Base-by-base conservation (phyloP, 345 rosid species). In the Salix brachista region DNA sequence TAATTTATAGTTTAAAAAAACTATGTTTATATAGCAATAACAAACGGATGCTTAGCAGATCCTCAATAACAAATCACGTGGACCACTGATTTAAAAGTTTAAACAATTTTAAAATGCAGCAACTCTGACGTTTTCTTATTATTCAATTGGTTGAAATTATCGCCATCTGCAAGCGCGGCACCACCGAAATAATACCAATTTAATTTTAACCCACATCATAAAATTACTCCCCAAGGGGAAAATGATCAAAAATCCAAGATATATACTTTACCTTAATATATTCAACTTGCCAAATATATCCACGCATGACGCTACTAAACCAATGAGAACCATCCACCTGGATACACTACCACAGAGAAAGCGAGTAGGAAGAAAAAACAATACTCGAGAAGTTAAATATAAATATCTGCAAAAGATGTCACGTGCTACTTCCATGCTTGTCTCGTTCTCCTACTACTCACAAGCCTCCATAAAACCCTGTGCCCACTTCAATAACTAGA, bases 391-490 rank as follows among this genome's bases (percentile, higher is more conserved):
- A 9, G 26, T 1, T 25, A 34, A 34, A 37, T 3, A 19, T 4
- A 46, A 41, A 78, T 17, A 46, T n/a, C 14, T 14, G 25, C 48
- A n/a, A 65, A 14, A 6, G 5, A 8, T 30, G 74, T 61, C 81
- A 73, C 81, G 77, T 73, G 81, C 39, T 21, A 67, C 44, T 60
- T 23, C 75, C 78, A 74, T 62, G 75, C 74, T 39, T 23, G 78
- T 62, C 58, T 46, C 75, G 78, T 69, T 61, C 42, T 68, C 58
- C 13, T 69, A 19, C 82, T 48, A 46, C 82, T 74, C 73, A 13
- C 56, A 17, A 0, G 50, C 13, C 64, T 48, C 76, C 61, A 58
- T 78, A 71, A 66, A 54, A 52, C 0, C n/a, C 30, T 16, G 50
- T 10, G 2, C 30, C 16, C 10, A 48, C 14, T 1, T 64, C 26